Conservation (phyloP, 2,329 filamentous ascomycete species). For the Ophiocordyceps camponoti-floridani region DNA sequence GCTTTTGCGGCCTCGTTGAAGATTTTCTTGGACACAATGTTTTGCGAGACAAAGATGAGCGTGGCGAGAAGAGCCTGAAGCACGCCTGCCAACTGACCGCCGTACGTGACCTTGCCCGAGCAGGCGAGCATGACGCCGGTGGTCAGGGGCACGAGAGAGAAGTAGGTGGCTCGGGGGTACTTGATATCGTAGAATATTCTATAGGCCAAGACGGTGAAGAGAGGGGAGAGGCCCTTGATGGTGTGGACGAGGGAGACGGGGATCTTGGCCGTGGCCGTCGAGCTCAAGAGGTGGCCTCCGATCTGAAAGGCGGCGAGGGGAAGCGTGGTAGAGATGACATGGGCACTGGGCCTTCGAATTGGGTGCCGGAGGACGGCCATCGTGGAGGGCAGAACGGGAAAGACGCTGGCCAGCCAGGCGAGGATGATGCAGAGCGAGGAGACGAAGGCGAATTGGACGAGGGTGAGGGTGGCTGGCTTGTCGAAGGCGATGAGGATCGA, state of each 20-base stretch:
- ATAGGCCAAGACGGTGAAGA: constrained; percentile 91
- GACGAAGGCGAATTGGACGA: constrained; percentile 88
- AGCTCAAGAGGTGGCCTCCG: constrained; percentile 81
- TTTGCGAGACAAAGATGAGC: constrained; percentile 90
- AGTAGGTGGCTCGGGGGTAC: constrained; percentile 74
- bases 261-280: constrained; percentile 84
- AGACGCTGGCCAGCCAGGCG: constrained; percentile 55
- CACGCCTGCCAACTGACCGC: constrained; percentile 79
- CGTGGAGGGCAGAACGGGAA: constrained; percentile 49
- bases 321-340: constrained; percentile 75
- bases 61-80: constrained; percentile 78
- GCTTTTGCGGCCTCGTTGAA: constrained; percentile 87
- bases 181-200: constrained; percentile 74
- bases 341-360: constrained; percentile 61
- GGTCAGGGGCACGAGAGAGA: constrained; percentile 80
- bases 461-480: constrained; percentile 78
- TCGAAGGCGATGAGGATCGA: constrained; percentile 84
- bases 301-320: constrained; percentile 88
- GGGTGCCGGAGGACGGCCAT: constrained; percentile 71
- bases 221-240: constrained; percentile 89
- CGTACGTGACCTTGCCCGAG: constrained; percentile 61
- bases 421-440: constrained; percentile 71
- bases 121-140: constrained; percentile 92
- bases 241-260: constrained; percentile 95
- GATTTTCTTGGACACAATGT: constrained; percentile 94